These are phyloP conservation scores for Psilocybe sp. DNA, from an alignment of 768 basidiomycete genomes.

Conservation along the genomic window DNA sequence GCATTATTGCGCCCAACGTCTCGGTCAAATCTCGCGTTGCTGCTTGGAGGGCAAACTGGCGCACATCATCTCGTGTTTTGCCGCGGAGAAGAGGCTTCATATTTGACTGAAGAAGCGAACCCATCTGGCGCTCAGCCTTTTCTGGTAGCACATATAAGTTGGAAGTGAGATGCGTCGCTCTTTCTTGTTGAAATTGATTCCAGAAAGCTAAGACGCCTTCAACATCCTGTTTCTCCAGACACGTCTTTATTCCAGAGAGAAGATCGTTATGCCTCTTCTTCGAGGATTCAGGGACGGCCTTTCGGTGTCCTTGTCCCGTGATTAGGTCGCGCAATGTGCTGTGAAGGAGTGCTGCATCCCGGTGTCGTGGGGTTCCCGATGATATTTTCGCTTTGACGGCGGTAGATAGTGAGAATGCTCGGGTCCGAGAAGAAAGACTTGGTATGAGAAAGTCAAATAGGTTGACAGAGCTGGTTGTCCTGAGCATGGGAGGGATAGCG, in stretches of 20 bases:
- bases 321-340: conserved; percentile 21
- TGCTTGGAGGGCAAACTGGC: conserved; percentile 48
- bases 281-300: conserved; percentile 11
- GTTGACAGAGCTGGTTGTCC: conserved; percentile 19
- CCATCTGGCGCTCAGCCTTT: conserved; percentile 7
- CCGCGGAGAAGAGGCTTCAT: background rate
- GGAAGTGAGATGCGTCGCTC: background rate
- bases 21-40: conserved; percentile 42
- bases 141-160: conserved; percentile 12
- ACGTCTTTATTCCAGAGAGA: conserved; percentile 13
- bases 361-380: background rate
- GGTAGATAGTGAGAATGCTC: conserved; percentile 9
- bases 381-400: conserved; percentile 3
- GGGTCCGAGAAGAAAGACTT: conserved; percentile 19
- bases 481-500: conserved; percentile 9
- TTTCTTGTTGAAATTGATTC: background rate
- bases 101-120: conserved; percentile 5
- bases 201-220: background rate
- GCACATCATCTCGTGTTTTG: conserved; percentile 18
- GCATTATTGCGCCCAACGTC: conserved; percentile 51
- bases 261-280: conserved; percentile 14
- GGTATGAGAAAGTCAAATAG: conserved; percentile 45
- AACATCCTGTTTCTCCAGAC: conserved; percentile 11
- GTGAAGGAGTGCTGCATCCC: conserved; percentile 16
- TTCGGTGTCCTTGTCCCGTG: conserved; percentile 17